Evolutionary conservation across 495 filamentous ascomycete species (phyloP).

Genomic region (Talaromyces trachyspermus): DNA sequence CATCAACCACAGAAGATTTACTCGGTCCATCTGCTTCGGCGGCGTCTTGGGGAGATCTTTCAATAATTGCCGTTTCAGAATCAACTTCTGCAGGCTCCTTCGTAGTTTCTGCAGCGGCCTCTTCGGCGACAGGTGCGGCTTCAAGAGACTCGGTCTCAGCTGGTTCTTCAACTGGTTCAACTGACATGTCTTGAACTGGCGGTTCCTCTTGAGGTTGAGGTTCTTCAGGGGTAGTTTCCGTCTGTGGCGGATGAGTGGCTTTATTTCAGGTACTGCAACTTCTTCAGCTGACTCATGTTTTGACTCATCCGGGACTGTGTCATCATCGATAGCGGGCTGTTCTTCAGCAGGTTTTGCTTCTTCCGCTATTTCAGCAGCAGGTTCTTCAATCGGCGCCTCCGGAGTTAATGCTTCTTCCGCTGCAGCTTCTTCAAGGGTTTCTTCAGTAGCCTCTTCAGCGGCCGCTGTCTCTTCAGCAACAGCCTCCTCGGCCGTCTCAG

Average conservation of each 20-base stretch:
- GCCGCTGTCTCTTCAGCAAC: slow-evolving; percentile 5
- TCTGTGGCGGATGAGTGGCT: too few species aligned
- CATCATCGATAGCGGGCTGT: too few species aligned
- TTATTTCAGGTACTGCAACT: too few species aligned
- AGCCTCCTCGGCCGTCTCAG: neutral
- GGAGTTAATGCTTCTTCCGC: slow-evolving; percentile 1
- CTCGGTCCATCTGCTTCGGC: slow-evolving; percentile 6
- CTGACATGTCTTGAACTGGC: neutral
- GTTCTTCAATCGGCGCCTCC: slow-evolving; percentile 6
- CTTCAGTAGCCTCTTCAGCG: slow-evolving; percentile 10
- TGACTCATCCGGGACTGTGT: too few species aligned
- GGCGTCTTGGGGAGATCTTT: slow-evolving; percentile 5
- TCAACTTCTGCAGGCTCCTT: slow-evolving; percentile 1
- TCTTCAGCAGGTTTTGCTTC: neutral
- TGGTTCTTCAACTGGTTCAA: neutral
- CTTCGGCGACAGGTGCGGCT: slow-evolving; percentile 5
- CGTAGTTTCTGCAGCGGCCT: slow-evolving; percentile 1
- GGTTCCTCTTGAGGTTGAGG: slow-evolving; percentile 1
- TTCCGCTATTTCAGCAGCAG: slow-evolving; percentile 1
- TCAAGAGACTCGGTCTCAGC: slow-evolving; percentile 1
- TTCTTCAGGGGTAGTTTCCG: neutral
- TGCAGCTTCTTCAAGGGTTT: neutral
- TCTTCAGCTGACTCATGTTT: too few species aligned
- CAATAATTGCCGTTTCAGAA: slow-evolving; percentile 6
- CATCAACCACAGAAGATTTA: slow-evolving; percentile 9